Base-by-base conservation (phyloP, 192 early-diverging fungal genomes). In the Coemansia umbellata region DNA sequence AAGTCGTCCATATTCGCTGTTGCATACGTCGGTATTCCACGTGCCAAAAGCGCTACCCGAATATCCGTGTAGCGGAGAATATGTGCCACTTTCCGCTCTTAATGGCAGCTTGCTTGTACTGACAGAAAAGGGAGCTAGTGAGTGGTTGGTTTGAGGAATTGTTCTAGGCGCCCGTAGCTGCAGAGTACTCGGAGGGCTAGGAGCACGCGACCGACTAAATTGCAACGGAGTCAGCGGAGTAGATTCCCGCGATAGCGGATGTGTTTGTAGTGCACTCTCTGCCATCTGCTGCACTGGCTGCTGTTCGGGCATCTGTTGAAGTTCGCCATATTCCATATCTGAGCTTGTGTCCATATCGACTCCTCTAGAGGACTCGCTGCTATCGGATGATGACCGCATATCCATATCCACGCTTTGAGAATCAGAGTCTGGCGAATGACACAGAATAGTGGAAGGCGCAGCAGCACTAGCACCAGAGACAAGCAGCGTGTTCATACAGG, bases 291-390 rank as follows among this genome's bases (percentile, higher is more conserved):
- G 28, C 31, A 33, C 27, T 4, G 47, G 47, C 5, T 18, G 15
- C 31, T 33, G 47, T 6, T 33, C 47, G 9, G 28, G 5, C 26
- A 15, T 11, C 14, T 45, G 24, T 15, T 22, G 43, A 3, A 45
- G 22, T 15, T 50, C 39, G 1, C 53, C 61, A 24, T 55, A 65
- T 5, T 55, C 62, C 0, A 35, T 32, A 40, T 72, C 69, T 17
- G 69, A 72, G 50, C 62, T 63, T 3, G 62, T 72, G 21, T 72
- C 69, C 69, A 72, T 72, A 44, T 72, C 69, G 28, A 54, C 40
- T 3, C 50, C 52, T 19, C 39, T 39, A n/a, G 65, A 50, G 11
- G 57, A 59, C 0, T 15, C 41, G 40, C 37, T 35, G 4, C 22
- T 31, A 4, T 26, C 44, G 7, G 63, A 48, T 4, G 36, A 35